Base-by-base conservation (phyloP, 306 rosid species). In the Vachellia pachyceras region DNA sequence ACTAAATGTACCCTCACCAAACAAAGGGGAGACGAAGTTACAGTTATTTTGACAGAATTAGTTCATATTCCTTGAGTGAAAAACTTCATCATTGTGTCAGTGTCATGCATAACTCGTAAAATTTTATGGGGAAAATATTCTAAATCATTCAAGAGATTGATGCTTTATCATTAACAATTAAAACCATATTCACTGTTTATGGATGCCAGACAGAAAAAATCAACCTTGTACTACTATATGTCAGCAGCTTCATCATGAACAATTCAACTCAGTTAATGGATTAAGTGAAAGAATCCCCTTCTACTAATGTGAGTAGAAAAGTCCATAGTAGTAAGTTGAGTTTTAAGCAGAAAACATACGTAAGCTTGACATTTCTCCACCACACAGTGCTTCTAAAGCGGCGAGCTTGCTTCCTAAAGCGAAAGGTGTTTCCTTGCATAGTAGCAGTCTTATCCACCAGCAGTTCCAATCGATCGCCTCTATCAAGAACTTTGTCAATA, bases 331-430 rank as follows among this genome's bases (percentile, higher is more conserved):
- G 72, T 40, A 65, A 52, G 66, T 29, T 60, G 79, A 10, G 46
- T 33, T 69, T 63, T 12, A 78, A 79, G 69, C 37, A 18, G 76
- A 84, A 41, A 82, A 70, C 99, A 7, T 91, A 96, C 99, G 86
- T 86, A 63, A 96, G 98, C 87, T 96, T 93, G 80, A 96, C 99
- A 73, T 96, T 96, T 88, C 92, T 90, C 99, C 99, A 96, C 99
- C 99, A 96, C 17, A 92, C 97, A 3, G 94, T 84, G 84, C 84
- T 92, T 87, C 97, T 86, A 87, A 92, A 96, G 40, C 98, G 97
- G 13, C 98, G 99, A 85, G 99, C 94, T 86, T 96, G 98, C 90
- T 96, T 96, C 81, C 97, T 87, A 86, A 96, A 96, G 68, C 97
- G 91, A 78, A 93, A 85, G 35, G 99, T 92, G 79, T 96, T 96